phyloP scores from a whole-genome alignment of 2,329 filamentous ascomycete genomes.

The Arthrobotrys iridis region DNA sequence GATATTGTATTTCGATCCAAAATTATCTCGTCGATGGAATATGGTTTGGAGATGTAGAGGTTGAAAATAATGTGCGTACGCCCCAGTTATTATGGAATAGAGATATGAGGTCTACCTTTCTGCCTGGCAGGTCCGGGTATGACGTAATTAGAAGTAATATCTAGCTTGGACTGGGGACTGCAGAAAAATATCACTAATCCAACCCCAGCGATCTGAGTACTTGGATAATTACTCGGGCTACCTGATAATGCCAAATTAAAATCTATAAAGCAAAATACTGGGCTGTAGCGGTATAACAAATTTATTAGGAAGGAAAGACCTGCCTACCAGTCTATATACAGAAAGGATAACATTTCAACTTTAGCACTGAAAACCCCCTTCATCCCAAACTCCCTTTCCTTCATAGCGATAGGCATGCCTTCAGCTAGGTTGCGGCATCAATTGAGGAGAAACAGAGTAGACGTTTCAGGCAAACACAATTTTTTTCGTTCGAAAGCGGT shows the following conservation, averaged over 20 bases:
- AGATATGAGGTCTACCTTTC: too few species aligned
- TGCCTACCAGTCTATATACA: conserved; percentile 40
- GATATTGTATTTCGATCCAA: neutral
- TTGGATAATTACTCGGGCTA: too few species aligned
- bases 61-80: too few species aligned
- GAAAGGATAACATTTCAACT: conserved; percentile 15
- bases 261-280: too few species aligned
- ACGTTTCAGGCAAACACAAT: neutral
- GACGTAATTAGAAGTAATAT: neutral
- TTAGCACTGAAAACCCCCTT: neutral
- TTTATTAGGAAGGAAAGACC: conserved; percentile 11
- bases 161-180: too few species aligned
- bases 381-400: neutral
- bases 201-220: too few species aligned
- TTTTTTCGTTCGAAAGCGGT: neutral
- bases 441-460: neutral
- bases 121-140: neutral
- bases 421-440: neutral
- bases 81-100: too few species aligned
- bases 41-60: too few species aligned
- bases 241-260: too few species aligned
- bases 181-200: too few species aligned
- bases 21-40: neutral
- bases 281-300: neutral
- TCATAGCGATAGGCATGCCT: neutral